Conservation (phyloP, 306 rosid species). For the Prinsepia uniflora region DNA sequence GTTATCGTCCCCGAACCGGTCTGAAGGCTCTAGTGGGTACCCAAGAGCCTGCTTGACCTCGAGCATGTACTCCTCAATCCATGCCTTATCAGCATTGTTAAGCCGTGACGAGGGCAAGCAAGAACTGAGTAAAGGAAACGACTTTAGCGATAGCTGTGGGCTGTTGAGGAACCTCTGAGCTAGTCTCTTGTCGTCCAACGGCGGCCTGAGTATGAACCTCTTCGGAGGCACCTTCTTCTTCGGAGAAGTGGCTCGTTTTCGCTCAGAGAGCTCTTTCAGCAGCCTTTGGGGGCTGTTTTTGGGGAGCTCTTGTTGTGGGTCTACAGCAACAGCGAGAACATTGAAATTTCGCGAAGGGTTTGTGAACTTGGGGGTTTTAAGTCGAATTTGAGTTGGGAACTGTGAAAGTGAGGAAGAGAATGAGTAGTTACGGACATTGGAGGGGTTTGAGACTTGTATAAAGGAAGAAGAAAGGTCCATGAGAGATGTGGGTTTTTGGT, state of each 20-base stretch:
- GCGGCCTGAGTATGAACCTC: slow-evolving; percentile 69
- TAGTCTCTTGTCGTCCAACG: slow-evolving; percentile 72
- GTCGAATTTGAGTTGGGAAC: slow-evolving; percentile 39
- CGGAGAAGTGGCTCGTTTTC: slow-evolving; percentile 64
- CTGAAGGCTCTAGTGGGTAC: slow-evolving; percentile 80
- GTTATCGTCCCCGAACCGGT: slow-evolving; percentile 61
- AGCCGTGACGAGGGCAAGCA: slow-evolving; percentile 80
- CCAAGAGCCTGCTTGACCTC: slow-evolving; percentile 96
- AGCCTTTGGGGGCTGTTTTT: slow-evolving; percentile 77
- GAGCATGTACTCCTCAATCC: slow-evolving; percentile 90
- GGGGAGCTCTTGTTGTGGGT: slow-evolving; percentile 63
- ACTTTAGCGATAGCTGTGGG: slow-evolving; percentile 78
- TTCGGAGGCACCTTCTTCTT: slow-evolving; percentile 65
- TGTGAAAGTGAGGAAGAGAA: slow-evolving; percentile 56
- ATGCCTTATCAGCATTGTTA: slow-evolving; percentile 69
- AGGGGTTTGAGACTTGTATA: slow-evolving; percentile 35
- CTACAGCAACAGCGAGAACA: slow-evolving; percentile 59
- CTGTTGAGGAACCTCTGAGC: slow-evolving; percentile 79
- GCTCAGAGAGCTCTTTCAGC: slow-evolving; percentile 86
- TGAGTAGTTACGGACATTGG: slow-evolving; percentile 37
- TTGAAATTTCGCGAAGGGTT: slow-evolving; percentile 29
- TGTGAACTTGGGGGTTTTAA: slow-evolving; percentile 24
- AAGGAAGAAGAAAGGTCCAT: slow-evolving; percentile 86
- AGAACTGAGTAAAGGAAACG: slow-evolving; percentile 82
- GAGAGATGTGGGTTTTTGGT: slow-evolving; percentile 7